Conservation (phyloP, 2,329 filamentous ascomycete genomes). For the Davidsoniella eucalypti region DNA sequence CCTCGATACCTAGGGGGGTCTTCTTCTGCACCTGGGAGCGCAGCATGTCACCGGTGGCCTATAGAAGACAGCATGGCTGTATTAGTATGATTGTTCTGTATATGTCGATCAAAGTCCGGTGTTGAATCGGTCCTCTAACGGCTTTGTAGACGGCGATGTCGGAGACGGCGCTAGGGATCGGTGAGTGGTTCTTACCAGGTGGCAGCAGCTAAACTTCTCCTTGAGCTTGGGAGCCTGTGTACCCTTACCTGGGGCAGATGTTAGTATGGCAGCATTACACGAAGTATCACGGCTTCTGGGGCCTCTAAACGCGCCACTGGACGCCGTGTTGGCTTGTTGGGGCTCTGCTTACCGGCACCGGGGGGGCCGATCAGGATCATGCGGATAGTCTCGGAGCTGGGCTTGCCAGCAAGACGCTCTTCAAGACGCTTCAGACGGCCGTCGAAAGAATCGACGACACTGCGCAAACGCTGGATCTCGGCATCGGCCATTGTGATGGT, state of each 20-base stretch:
- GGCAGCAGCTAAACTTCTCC: conserved; percentile 94
- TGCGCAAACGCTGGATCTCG: conserved; percentile 70
- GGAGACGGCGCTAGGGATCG: too few relatives aligned
- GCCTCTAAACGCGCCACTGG: neutral
- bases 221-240: conserved; percentile 97
- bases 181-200: conserved; percentile 50
- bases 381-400: conserved; percentile 53
- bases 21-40: conserved; percentile 97
- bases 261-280: neutral
- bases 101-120: neutral
- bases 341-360: conserved; percentile 60
- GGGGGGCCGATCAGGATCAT: conserved; percentile 98
- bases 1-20: conserved; percentile 82
- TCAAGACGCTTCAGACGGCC: conserved; percentile 76
- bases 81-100: neutral
- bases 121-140: neutral
- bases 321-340: neutral
- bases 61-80: neutral
- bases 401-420: conserved; percentile 44
- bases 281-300: neutral
- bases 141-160: conserved; percentile 14
- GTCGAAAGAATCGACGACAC: conserved; percentile 71
- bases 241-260: conserved; percentile 61
- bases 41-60: conserved; percentile 98
- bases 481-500: conserved; percentile 65